Base-by-base conservation (phyloP, 129 eudicot genomes). In the Logfia minima region DNA sequence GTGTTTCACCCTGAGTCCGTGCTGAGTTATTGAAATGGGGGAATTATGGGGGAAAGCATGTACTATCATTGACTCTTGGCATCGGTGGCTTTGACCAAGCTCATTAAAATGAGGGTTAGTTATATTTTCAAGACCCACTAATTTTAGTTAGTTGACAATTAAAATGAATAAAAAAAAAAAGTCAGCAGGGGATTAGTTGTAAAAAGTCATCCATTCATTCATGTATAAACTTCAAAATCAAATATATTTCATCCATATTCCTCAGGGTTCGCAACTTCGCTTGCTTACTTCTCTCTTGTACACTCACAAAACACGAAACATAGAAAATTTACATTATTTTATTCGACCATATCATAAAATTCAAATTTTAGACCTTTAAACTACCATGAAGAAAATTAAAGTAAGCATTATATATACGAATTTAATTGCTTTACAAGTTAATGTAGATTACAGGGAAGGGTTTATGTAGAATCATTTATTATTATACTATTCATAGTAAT, bases 61-160 rank as follows among this genome's bases (percentile, higher is more conserved):
- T 80, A 80, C 75, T 80, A 66, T 32, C 68, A 67, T 80, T 80
- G 80, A 80, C 84, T 68, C 75, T 80, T 80, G 84, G 84, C 84
- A 70, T 79, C 70, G 71, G 82, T 79, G 77, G 71, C 75, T 80
- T 80, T 80, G 84, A 80, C 84, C 80, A 80, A 43, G 17, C 60
- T 80, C 69, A 74, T 74, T 21, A 74, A 75, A 74, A 56, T 74
- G 71, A 58, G 84, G 71, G 31, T 41, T 80, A 58, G 76, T 74
- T 80, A 41, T 69, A 39, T 74, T 80, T 80, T 75, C 84, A 80
- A 80, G 71, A 74, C 64, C 71, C 71, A 66, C 22, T 28, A 74
- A 74, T 41, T 59, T 28, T 59, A 34, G 23, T 67, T 74, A 61
- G 84, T 80, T 74, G 84, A 80, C 84, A 74, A 80, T 13, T 74